Conservation (phyloP, 768 basidiomycete species). For the Tulasnella sp. region DNA sequence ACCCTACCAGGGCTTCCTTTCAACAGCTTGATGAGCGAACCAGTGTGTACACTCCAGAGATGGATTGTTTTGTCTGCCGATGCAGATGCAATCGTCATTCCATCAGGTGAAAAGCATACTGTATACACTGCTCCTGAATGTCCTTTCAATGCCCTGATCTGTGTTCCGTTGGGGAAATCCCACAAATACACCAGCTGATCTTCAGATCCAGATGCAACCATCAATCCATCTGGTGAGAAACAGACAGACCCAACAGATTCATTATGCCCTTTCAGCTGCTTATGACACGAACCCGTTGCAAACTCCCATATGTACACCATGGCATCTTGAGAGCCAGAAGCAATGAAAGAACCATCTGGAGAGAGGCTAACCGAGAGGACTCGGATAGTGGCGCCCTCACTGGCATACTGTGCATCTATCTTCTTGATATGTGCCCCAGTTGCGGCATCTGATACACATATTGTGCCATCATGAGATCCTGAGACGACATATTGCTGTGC, state of each 20-base stretch:
- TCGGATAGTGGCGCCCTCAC: background rate
- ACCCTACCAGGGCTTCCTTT: background rate
- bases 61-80: background rate
- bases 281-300: background rate
- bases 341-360: slow-evolving; percentile 1
- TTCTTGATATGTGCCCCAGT: background rate
- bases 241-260: background rate
- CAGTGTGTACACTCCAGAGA: slow-evolving; percentile 1
- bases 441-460: background rate
- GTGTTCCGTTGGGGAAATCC: slow-evolving; percentile 2
- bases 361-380: background rate
- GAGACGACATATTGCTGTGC: background rate
- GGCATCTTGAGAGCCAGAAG: background rate
- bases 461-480: background rate
- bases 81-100: background rate
- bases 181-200: background rate
- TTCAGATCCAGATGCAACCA: background rate
- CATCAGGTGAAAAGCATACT: slow-evolving; percentile 6
- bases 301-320: slow-evolving; percentile 8
- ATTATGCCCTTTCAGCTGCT: background rate
- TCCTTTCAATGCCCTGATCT: background rate
- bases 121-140: background rate
- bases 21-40: background rate
- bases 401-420: background rate
- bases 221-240: slow-evolving; percentile 4